Evolutionary conservation across 805 yeast genomes (phyloP).

Genomic region (Pichia sporocuriosa): DNA sequence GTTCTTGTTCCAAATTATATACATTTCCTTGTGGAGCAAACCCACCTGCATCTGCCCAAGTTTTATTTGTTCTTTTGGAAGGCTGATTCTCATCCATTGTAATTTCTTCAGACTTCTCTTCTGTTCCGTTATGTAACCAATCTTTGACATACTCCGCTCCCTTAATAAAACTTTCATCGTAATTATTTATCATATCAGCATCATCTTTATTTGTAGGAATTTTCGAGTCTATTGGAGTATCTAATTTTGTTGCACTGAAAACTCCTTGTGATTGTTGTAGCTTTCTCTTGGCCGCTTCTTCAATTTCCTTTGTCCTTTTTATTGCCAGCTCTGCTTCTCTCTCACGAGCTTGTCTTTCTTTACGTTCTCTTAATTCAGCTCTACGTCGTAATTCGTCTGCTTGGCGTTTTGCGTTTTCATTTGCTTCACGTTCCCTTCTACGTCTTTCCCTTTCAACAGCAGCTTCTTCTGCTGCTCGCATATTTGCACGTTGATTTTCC

Average conservation of each 20-base stretch:
- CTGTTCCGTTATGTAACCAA: conserved; percentile 1
- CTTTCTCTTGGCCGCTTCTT: conserved; percentile 5
- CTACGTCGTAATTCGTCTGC: conserved; percentile 5
- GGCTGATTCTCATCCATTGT: neutral
- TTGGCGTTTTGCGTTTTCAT: conserved; percentile 3
- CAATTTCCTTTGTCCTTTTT: conserved; percentile 5
- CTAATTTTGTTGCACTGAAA: too few species aligned
- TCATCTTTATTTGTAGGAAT: neutral
- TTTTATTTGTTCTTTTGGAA: neutral
- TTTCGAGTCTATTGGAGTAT: too few species aligned
- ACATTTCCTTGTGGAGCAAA: neutral
- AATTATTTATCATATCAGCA: too few species aligned
- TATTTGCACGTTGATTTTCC: neutral
- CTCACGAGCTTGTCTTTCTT: neutral
- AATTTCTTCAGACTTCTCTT: too few species aligned
- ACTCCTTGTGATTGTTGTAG: neutral
- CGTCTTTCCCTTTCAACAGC: neutral
- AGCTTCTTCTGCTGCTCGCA: neutral
- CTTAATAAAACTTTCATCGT: conserved; percentile 1
- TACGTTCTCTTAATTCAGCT: neutral
- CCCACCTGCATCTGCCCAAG: conserved; percentile 6
- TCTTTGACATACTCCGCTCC: neutral
- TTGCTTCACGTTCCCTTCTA: neutral
- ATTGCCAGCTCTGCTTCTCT: conserved; percentile 8
- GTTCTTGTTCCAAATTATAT: neutral